Conservation (phyloP, 208 protist species). For the Acanthamoeba royreba region DNA sequence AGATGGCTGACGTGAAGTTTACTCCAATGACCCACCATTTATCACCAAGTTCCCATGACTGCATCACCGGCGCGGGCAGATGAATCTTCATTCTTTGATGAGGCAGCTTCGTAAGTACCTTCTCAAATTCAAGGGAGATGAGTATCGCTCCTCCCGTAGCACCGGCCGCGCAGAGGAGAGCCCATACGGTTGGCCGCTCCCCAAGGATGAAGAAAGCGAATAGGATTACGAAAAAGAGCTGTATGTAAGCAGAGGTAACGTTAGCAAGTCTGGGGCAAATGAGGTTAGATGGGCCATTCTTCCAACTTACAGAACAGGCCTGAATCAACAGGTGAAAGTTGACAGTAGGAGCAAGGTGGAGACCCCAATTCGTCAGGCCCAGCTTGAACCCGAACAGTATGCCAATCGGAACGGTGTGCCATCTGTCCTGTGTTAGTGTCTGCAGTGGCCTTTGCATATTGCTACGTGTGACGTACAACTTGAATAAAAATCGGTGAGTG, state of each 20-base stretch:
- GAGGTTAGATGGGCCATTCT: neutral
- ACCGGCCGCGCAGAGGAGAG: neutral
- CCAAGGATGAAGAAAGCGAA: neutral
- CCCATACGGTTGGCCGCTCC: neutral
- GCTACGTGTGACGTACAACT: neutral
- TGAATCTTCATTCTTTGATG: no score
- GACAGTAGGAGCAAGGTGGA: neutral
- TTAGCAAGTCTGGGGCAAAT: neutral
- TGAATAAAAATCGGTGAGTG: neutral
- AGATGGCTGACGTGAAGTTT: neutral
- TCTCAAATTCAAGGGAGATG: neutral
- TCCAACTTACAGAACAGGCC: neutral
- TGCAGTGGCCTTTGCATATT: neutral
- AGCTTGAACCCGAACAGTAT: slow-evolving; percentile 4
- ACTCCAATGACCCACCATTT: neutral
- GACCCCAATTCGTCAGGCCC: neutral
- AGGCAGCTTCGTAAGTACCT: no score
- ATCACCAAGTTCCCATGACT: neutral
- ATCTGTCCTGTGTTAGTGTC: neutral
- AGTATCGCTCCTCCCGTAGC: neutral
- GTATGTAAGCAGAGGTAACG: neutral
- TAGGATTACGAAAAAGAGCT: neutral
- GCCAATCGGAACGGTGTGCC: neutral
- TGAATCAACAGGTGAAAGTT: neutral
- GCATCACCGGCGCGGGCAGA: no score